A percentile compares a stretch with the other conserved stretches of the same genome.
phyloP scores from a whole-genome alignment of 768 basidiomycete species.

The Boletellus sp. region DNA sequence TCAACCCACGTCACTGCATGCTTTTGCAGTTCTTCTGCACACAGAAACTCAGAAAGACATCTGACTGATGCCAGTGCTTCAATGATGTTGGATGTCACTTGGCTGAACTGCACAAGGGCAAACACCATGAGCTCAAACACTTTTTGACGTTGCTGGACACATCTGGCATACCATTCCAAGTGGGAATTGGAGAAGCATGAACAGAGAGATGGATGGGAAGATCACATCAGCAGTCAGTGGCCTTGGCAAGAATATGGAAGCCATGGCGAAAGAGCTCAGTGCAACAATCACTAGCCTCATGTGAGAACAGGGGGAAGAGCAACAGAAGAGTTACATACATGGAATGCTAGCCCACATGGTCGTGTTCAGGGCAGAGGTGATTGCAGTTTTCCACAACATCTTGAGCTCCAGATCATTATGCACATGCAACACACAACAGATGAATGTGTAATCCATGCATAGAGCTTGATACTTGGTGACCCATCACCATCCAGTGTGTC shows the following conservation, averaged over 20 bases:
- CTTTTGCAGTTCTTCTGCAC: slow-evolving; percentile 72
- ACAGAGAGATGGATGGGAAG: slow-evolving; percentile 90
- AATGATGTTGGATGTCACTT: slow-evolving; percentile 76
- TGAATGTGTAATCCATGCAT: slow-evolving; percentile 93
- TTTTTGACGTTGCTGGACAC: background rate
- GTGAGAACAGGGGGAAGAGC: slow-evolving; percentile 20
- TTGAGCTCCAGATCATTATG: slow-evolving; percentile 79
- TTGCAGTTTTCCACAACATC: slow-evolving; percentile 79
- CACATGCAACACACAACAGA: slow-evolving; percentile 71
- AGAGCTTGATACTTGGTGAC: slow-evolving; percentile 69
- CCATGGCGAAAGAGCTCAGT: slow-evolving; percentile 77
- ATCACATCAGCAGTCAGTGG: slow-evolving; percentile 89
- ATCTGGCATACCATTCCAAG: slow-evolving; percentile 64
- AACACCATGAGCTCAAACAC: background rate
- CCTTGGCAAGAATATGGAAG: slow-evolving; percentile 54
- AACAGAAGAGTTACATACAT: slow-evolving; percentile 24
- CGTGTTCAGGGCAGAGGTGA: slow-evolving; percentile 61
- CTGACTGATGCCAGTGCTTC: slow-evolving; percentile 82
- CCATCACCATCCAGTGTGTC: slow-evolving; percentile 17
- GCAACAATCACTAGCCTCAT: slow-evolving; percentile 64
- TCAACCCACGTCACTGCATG: slow-evolving; percentile 63
- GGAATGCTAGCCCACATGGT: slow-evolving; percentile 71
- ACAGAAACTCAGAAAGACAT: slow-evolving; percentile 73
- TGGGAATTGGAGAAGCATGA: slow-evolving; percentile 85
- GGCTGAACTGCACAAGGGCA: slow-evolving; percentile 46